phyloP scores from a whole-genome alignment of 2,329 filamentous ascomycete species.

The Aspergillus flavus region DNA sequence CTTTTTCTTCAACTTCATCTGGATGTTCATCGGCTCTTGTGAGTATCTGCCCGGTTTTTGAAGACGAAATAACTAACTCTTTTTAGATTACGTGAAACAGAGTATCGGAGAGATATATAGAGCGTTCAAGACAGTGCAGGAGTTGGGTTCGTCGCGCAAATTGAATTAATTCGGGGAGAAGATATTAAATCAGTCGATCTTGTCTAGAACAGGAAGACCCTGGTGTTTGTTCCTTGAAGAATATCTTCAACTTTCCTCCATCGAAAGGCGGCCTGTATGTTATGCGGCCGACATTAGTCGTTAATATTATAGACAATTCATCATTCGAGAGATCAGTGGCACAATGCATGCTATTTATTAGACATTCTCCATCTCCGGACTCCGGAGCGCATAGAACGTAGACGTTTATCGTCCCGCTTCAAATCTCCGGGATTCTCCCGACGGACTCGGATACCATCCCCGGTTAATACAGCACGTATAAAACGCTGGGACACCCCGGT shows the following conservation, averaged over 20 bases:
- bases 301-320: not conserved
- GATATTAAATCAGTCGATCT: not conserved
- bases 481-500: not conserved
- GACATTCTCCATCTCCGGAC: not conserved
- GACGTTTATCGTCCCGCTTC: not conserved
- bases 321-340: not conserved
- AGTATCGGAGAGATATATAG: not conserved
- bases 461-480: not conserved
- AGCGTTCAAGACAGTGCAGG: not conserved
- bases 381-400: not conserved
- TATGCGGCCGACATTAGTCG: no score
- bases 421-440: no score
- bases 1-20: slow-evolving; percentile 59
- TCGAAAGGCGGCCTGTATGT: no score
- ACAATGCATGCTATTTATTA: not conserved
- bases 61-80: not conserved
- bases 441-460: no score
- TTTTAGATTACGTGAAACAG: not conserved
- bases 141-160: not conserved
- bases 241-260: not conserved
- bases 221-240: not conserved
- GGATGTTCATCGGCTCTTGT: slow-evolving; percentile 56
- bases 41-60: not conserved
- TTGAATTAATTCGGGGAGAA: not conserved
- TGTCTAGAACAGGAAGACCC: not conserved